A percentile compares a stretch with the other conserved stretches of the same genome.
Evolutionary conservation across 768 basidiomycete genomes (phyloP).

Genomic region (Kwoniella newhampshirensis): DNA sequence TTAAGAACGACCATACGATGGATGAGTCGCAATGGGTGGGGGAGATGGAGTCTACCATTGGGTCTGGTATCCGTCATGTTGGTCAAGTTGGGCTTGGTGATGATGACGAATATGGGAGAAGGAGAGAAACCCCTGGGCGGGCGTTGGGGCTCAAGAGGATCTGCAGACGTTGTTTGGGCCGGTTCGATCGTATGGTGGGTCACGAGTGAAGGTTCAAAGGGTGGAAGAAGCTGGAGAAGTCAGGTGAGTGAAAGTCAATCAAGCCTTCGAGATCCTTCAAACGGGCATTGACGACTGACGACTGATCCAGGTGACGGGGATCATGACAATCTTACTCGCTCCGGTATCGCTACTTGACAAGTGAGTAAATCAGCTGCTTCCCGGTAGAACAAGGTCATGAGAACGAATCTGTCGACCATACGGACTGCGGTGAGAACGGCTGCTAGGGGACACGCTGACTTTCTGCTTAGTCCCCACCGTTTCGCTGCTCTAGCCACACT

Average conservation of each 20-base stretch:
- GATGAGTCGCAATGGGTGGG: not conserved
- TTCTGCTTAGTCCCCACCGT: no score
- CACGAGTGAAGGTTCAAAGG: conserved; percentile 61
- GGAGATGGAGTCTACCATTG: conserved; percentile 5
- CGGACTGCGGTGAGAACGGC: no score
- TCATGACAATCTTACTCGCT: conserved; percentile 61
- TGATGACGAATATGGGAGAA: not conserved
- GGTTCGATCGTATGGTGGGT: conserved; percentile 71
- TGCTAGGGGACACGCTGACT: no score
- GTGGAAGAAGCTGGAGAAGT: conserved; percentile 68
- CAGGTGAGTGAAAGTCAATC: no score
- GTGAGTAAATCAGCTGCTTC: conserved; percentile 17
- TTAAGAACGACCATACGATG: conserved; percentile 15
- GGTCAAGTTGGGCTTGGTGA: not conserved
- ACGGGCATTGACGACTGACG: no score
- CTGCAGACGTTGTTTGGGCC: conserved; percentile 71
- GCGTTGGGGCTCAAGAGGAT: no score
- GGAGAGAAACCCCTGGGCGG: no score
- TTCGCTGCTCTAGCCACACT: conserved; percentile 54
- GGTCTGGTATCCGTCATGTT: conserved; percentile 5
- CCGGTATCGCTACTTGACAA: conserved; percentile 26
- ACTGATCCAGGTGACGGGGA: conserved; percentile 95
- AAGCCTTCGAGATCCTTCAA: no score
- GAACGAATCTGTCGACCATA: no score
- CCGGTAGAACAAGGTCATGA: no score